Evolutionary conservation across 202 grass and related monocot species (phyloP).

Genomic region (Musa balbisiana): DNA sequence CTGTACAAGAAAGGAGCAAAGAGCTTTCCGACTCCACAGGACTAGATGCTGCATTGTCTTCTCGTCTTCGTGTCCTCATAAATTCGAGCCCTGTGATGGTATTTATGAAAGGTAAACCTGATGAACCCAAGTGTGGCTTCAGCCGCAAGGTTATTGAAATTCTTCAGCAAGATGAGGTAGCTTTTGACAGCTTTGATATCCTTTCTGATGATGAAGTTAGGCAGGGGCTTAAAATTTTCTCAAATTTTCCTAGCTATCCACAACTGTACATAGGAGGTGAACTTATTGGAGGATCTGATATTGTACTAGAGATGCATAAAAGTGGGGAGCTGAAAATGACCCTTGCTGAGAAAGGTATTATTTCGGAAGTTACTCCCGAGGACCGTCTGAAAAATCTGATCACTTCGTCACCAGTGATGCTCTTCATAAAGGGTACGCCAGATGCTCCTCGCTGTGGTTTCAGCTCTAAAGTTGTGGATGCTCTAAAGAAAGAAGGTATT

Average conservation of each 20-base stretch:
- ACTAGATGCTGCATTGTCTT: conserved; percentile 44
- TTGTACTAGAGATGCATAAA: conserved; percentile 90
- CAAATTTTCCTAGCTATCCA: conserved; percentile 92
- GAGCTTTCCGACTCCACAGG: conserved; percentile 24
- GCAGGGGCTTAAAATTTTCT: conserved; percentile 74
- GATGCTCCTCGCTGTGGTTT: conserved; percentile 75
- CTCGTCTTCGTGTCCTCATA: conserved; percentile 46
- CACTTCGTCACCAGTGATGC: conserved; percentile 57
- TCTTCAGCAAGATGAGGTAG: conserved; percentile 82
- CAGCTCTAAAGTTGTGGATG: conserved; percentile 83
- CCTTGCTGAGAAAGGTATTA: conserved; percentile 53
- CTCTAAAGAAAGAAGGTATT: conserved; percentile 51
- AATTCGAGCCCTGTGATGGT: conserved; percentile 69
- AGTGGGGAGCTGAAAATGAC: conserved; percentile 81
- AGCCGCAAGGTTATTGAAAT: conserved; percentile 85
- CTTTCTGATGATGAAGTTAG: conserved; percentile 76
- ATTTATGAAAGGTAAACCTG: conserved; percentile 87
- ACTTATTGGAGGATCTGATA: conserved; percentile 85
- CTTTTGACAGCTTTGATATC: conserved; percentile 91
- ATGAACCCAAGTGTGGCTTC: conserved; percentile 93
- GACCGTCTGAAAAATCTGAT: conserved; percentile 47
- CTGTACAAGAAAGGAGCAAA: conserved; percentile 27
- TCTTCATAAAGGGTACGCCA: conserved; percentile 94
- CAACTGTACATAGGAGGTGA: conserved; percentile 93
- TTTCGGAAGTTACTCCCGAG: conserved; percentile 43